Base-by-base conservation (phyloP, 345 rosid genomes). In the Schrenkiella parvula region DNA sequence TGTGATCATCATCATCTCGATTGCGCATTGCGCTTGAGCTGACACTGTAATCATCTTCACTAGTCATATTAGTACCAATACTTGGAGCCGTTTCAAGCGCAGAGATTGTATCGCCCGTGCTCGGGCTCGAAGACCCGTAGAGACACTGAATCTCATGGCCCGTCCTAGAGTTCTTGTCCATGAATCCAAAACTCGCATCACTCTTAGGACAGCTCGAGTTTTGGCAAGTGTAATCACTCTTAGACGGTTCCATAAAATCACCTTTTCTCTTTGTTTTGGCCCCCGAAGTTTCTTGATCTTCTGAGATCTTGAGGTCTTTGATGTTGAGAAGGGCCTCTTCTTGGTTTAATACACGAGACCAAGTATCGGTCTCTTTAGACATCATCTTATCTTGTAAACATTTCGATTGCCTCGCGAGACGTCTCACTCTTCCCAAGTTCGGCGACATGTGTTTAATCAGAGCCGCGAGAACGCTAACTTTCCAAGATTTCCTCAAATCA, bases 401-500 rank as follows among this genome's bases (percentile, higher is more conserved):
- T 75, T 89, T 91, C 0, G 95, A 91, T 19, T 85, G 86, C 14
- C 14, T 78, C 61, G 87, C 91, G 5, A 89, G 73, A 31, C 82
- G 76, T 32, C 86, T 75, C 56, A 84, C 76, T 48, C 70, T 62
- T 17, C 59, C 76, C 31, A 81, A 46, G 72, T 87, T 70, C 1
- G 87, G 80, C 0, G 81, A 64, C 88, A 86, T 86, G 67, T 86
- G 93, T 60, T 87, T 89, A 37, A 87, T 77, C 39, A 87, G 87
- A 0, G 87, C 85, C 26, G 87, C 86, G 50, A 91, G 73, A 38
- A 84, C 81, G 19, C 84, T 84, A 4, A 87, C 81, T 76, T 91
- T 87, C 95, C 97, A 84, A 5, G 85, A 83, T 68, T 86, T 91
- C 26, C 86, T 88, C 13, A 86, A 83, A 57, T 87, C 92, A 11